phyloP scores from a whole-genome alignment of 169 alveolate species.

The Plasmodium chabaudi region DNA sequence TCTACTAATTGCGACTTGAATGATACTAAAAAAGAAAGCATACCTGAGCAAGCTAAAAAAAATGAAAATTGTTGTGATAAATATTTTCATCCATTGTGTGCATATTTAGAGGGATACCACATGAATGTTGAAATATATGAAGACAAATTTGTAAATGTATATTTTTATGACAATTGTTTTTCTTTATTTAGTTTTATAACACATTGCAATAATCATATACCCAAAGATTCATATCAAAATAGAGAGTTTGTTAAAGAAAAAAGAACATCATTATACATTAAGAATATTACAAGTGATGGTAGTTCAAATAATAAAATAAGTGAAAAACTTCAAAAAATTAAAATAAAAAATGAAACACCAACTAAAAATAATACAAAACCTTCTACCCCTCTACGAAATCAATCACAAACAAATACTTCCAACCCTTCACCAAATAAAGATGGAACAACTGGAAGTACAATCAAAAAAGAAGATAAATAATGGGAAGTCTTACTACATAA shows the following conservation, averaged over 20 bases:
- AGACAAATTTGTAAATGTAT: slow-evolving; percentile 26
- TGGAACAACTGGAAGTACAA: too few relatives aligned
- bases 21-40: not conserved
- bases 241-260: slow-evolving; percentile 24
- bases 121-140: slow-evolving; percentile 64
- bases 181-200: slow-evolving; percentile 25
- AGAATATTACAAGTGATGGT: not conserved
- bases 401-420: too few relatives aligned
- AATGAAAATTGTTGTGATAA: slow-evolving; percentile 12
- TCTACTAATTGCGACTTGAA: not conserved
- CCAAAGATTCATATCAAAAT: slow-evolving; percentile 20
- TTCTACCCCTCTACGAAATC: too few relatives aligned
- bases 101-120: slow-evolving; percentile 64
- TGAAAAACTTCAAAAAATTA: too few relatives aligned
- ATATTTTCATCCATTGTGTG: slow-evolving; percentile 59
- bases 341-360: too few relatives aligned
- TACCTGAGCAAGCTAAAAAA: not conserved
- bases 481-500: too few relatives aligned
- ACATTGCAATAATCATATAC: slow-evolving; percentile 46
- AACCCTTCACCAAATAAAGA: too few relatives aligned
- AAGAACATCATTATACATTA: slow-evolving; percentile 17
- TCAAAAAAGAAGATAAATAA: too few relatives aligned
- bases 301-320: not conserved
- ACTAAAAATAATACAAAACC: too few relatives aligned
- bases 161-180: slow-evolving; percentile 67